Base-by-base conservation (phyloP, 805 yeast genomes). In the Monosporozyma unispora region DNA sequence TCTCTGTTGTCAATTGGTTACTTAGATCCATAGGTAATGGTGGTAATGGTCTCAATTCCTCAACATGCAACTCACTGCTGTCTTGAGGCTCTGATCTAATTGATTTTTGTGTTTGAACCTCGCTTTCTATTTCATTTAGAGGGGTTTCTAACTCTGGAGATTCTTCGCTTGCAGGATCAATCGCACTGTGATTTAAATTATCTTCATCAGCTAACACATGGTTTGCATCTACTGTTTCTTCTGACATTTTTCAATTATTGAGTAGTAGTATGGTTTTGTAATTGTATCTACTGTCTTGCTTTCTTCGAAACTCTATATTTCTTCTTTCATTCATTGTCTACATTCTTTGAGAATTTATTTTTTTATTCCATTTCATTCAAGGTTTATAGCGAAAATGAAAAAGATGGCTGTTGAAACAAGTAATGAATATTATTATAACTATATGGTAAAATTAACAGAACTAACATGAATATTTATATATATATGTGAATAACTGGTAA, bases 121-220 rank as follows among this genome's bases (percentile, higher is more conserved):
- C 27, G 11, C 22, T 21, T 4, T 39, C 41, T 11, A 11, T 7
- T 18, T 38, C 25, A 21, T 21, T 39, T 19, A 21, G n/a, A 21
- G 25, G 16, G 11, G 27, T 39, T 21, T 39, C 42, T 4, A 21
- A 6, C 16, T 39, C 25, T 4, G 27, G 27, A 39, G 25, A 5
- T 21, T 21, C 27, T 39, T 39, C 42, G n/a, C n/a, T 9, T 39
- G 42, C 7, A 9, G 46, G 45, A 10, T 44, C 41, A 43, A 45
- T 42, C 16, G 23, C 45, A 14, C 11, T 18, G 6, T 8, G 22
- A 43, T 19, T 19, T 16, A 47, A 38, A n/a, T 41, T 21, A 28
- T 39, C 50, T 7, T 27, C 33, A 14, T 12, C 35, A 12, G 16
- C n/a, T 35, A 18, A 35, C 39, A 35, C 16, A 7, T 35, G 21